phyloP scores from a whole-genome alignment of 108 stramenopile species.

The Cyclotella sp. region DNA sequence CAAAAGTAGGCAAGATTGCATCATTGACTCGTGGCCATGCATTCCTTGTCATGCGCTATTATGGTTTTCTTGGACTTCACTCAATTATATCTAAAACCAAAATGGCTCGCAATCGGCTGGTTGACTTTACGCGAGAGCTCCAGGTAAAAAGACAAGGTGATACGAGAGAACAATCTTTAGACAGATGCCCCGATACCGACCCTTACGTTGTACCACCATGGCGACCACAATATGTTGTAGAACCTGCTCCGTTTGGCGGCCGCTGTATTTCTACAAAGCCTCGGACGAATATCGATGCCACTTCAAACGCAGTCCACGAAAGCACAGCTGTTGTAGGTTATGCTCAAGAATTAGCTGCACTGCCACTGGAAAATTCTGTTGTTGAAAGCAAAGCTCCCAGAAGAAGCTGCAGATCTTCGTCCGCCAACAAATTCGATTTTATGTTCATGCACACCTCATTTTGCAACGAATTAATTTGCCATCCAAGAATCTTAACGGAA shows the following conservation, averaged over 20 bases:
- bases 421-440: slow-evolving; percentile 58
- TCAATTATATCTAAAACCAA: slow-evolving; percentile 73
- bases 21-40: slow-evolving; percentile 85
- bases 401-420: slow-evolving; percentile 28
- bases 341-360: slow-evolving; percentile 78
- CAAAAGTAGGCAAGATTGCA: slow-evolving; percentile 65
- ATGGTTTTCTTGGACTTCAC: slow-evolving; percentile 88
- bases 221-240: slow-evolving; percentile 57
- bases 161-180: slow-evolving; percentile 17
- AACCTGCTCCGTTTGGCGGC: slow-evolving; percentile 74
- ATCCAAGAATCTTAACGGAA: slow-evolving; percentile 71
- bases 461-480: slow-evolving; percentile 84
- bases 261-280: slow-evolving; percentile 40
- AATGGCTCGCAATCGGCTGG: slow-evolving; percentile 79
- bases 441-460: slow-evolving; percentile 70
- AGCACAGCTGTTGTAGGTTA: slow-evolving; percentile 36
- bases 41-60: slow-evolving; percentile 88
- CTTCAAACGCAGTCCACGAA: neutral
- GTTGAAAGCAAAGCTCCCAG: slow-evolving; percentile 25
- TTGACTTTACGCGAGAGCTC: slow-evolving; percentile 84
- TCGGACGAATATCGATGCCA: neutral
- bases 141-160: slow-evolving; percentile 55
- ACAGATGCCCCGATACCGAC: slow-evolving; percentile 38
- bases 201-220: slow-evolving; percentile 56
- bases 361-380: slow-evolving; percentile 60